Evolutionary conservation across 202 grass and related monocot species (phyloP).

Genomic region (Panicum hallii): DNA sequence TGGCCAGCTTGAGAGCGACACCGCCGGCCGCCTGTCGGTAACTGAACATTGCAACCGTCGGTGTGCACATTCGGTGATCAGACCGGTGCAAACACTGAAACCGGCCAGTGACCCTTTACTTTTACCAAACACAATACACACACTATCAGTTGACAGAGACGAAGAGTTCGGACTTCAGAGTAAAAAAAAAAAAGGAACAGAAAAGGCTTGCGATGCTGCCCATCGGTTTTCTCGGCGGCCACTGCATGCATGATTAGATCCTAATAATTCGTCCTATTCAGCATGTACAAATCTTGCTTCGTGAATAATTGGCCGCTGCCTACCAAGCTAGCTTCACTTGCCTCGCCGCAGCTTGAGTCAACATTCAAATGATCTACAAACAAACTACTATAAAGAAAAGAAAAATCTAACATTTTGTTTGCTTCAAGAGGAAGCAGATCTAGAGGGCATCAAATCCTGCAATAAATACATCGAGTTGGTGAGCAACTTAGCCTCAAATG

Average conservation of each 20-base stretch:
- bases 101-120: too few species aligned
- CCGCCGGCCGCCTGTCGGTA: not conserved
- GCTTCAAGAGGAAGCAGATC: conserved; percentile 23
- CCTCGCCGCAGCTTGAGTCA: not conserved
- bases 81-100: not conserved
- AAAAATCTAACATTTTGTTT: not conserved
- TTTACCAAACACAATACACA: not conserved
- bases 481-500: conserved; percentile 47
- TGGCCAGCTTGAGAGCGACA: not conserved
- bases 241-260: not conserved
- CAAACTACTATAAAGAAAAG: too few species aligned
- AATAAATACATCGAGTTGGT: conserved; percentile 50
- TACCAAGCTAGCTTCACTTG: too few species aligned
- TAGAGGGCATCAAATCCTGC: not conserved
- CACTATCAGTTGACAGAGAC: not conserved
- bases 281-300: conserved; percentile 8
- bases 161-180: too few species aligned
- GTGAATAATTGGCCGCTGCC: not conserved
- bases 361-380: not conserved
- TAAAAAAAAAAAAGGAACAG: too few species aligned
- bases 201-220: not conserved
- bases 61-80: not conserved
- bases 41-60: not conserved
- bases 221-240: conserved; percentile 13
- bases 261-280: not conserved